Conservation (phyloP, 495 filamentous ascomycete genomes). For the Xylaria nigripes region DNA sequence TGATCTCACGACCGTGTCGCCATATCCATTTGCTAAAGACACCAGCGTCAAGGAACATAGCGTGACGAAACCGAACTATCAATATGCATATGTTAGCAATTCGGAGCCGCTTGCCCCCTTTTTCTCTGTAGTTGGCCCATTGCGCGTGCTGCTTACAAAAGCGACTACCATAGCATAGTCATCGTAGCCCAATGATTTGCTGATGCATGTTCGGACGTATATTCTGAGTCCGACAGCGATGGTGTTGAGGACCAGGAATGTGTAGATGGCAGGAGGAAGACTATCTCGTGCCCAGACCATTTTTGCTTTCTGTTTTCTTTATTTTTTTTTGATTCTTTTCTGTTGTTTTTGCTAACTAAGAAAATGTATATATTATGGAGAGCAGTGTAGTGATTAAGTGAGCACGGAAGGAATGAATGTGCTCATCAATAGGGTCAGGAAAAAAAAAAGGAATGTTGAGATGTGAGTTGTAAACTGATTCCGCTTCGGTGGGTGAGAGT, state of each 20-base stretch:
- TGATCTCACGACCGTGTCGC: neutral
- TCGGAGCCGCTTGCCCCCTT: neutral
- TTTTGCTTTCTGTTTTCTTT: neutral
- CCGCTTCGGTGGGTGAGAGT: neutral
- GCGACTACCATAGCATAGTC: conserved; percentile 10
- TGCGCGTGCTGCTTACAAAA: conserved; percentile 1
- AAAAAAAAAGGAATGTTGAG: neutral
- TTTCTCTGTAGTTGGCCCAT: neutral
- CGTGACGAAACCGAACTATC: conserved; percentile 3
- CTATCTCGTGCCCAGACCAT: conserved; percentile 15
- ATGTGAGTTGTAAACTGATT: neutral
- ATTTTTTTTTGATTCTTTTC: neutral
- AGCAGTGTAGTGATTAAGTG: neutral
- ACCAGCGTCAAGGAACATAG: conserved; percentile 10
- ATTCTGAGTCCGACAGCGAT: conserved; percentile 5
- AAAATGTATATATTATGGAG: neutral
- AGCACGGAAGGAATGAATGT: neutral
- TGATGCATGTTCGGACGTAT: conserved; percentile 8
- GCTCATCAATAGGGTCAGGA: neutral
- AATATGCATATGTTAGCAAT: neutral
- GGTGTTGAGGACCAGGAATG: conserved; percentile 8
- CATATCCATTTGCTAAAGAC: conserved; percentile 5
- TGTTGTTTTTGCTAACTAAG: neutral
- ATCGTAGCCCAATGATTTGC: conserved; percentile 12
- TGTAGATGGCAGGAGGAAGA: conserved; percentile 10